Conservation (phyloP, 1,139 yeast genomes). For the Hemisphaericaspora subhashii region DNA sequence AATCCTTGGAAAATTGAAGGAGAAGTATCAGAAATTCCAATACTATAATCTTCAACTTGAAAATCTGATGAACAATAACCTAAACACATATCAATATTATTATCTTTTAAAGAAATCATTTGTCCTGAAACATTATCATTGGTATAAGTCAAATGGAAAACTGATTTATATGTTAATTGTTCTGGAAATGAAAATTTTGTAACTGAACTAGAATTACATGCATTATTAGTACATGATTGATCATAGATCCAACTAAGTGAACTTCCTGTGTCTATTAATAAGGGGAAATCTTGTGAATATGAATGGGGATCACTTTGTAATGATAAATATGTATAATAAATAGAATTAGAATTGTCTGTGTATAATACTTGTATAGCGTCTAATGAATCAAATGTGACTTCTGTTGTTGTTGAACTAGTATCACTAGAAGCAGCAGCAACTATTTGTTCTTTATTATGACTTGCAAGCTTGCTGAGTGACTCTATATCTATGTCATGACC, state of each 20-base stretch:
- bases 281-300: slow-evolving; percentile 42
- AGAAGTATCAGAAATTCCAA: slow-evolving; percentile 55
- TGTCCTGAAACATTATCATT: slow-evolving; percentile 57
- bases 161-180: slow-evolving; percentile 12
- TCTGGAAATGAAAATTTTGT: slow-evolving; percentile 23
- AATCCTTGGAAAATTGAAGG: slow-evolving; percentile 55
- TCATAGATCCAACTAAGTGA: slow-evolving; percentile 67
- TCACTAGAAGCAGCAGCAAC: too few relatives aligned
- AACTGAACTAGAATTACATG: slow-evolving; percentile 35
- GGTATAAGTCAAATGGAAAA: slow-evolving; percentile 52
- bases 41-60: slow-evolving; percentile 39
- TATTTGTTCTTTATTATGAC: neutral
- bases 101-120: slow-evolving; percentile 25
- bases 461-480: too few relatives aligned
- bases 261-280: slow-evolving; percentile 66
- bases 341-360: slow-evolving; percentile 28
- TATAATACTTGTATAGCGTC: slow-evolving; percentile 24
- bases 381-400: slow-evolving; percentile 10
- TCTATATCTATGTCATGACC: neutral
- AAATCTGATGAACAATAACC: slow-evolving; percentile 22
- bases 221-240: slow-evolving; percentile 43
- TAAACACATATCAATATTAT: slow-evolving; percentile 33
- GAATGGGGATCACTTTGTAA: slow-evolving; percentile 23
- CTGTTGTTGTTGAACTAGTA: neutral
- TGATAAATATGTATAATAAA: slow-evolving; percentile 24